Evolutionary conservation across 176 grass and related monocot species (phyloP), one percentile per base, ranked within the genome.

Genomic region (Hordeum marinum): DNA sequence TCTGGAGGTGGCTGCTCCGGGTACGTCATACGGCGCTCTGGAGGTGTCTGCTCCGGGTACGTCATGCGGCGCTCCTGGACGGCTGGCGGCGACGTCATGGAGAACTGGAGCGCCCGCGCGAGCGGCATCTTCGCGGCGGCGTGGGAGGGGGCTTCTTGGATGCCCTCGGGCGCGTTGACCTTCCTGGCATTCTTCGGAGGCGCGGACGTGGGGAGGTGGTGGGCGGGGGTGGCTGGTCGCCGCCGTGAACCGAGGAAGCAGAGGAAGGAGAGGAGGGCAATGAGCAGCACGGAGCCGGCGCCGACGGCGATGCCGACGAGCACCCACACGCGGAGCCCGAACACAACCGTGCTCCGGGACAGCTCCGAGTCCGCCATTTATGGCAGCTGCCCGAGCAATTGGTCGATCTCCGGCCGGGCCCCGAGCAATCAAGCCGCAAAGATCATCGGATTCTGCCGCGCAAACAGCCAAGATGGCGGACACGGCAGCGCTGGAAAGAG

Each of bases 291-390:
- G 82, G 90, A 94, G 89, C 87, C 91, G 45, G 94, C 89, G 12
- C 94, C 94, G 45, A 77, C 91, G 68, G 86, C 85, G 82, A 91
- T 80, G 77, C 91, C 91, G 37, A 96, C 82, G 54, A 96, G 91
- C 68, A 89, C 94, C 94, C 94, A 96, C 64, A 96, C 80, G 63
- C 50, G 91, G 68, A 96, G 90, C 82, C 94, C 94, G 63, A 96
- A 96, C 86, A 96, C 90, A 70, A 88, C 82, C 34, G 94, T 96
- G 73, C 84, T 86, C 79, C 82, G 87, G 48, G 94, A 96, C 41
- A 96, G 87, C 32, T 91, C 84, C 75, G 89, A 81, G 54, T 93
- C 94, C 63, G 94, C 79, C 94, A 96, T 96, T 3, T 26, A 7
- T 3, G 62, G 62, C 62, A 84, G 81, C 57, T 29, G 87, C 25